These are phyloP conservation scores for Aspergillus terreus DNA, from an alignment of 2,329 filamentous ascomycete genomes.

Conservation along the genomic window DNA sequence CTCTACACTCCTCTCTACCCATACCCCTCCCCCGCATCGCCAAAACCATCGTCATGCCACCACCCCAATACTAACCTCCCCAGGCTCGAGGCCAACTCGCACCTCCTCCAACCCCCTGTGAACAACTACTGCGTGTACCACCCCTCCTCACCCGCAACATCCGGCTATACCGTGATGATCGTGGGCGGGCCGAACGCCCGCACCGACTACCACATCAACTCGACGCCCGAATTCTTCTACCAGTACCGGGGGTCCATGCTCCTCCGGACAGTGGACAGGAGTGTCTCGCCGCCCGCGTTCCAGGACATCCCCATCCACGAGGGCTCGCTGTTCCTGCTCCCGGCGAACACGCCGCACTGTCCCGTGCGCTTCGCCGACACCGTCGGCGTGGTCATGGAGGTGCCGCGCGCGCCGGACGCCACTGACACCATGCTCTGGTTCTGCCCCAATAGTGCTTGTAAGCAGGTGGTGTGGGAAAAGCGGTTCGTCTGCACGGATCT, in stretches of 20 bases:
- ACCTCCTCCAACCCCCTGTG: constrained; percentile 87
- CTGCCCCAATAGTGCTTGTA: constrained; percentile 61
- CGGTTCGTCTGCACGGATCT: constrained; percentile 85
- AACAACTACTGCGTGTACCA: constrained; percentile 99
- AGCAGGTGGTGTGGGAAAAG: constrained; percentile 75
- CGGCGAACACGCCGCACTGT: constrained; percentile 93
- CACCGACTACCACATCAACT: constrained; percentile 98
- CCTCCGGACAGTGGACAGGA: constrained; percentile 78
- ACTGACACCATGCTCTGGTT: constrained; percentile 89
- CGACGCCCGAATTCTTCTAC: constrained; percentile 96
- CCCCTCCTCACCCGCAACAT: constrained; percentile 61
- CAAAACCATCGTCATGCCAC: not conserved
- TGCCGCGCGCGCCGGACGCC: constrained; percentile 66
- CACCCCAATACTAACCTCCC: not conserved
- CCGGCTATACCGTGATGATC: constrained; percentile 88
- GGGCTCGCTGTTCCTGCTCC: constrained; percentile 90
- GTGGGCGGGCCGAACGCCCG: constrained; percentile 94
- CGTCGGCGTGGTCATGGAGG: constrained; percentile 90
- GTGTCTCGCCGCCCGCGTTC: constrained; percentile 55
- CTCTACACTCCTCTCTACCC: not conserved
- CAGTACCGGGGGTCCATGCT: constrained; percentile 92
- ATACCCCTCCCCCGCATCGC: not conserved
- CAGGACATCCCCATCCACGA: constrained; percentile 85
- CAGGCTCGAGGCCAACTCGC: constrained; percentile 87
- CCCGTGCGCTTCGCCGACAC: constrained; percentile 90